Conservation (phyloP, 768 basidiomycete genomes). For the Tremella mesenterica region DNA sequence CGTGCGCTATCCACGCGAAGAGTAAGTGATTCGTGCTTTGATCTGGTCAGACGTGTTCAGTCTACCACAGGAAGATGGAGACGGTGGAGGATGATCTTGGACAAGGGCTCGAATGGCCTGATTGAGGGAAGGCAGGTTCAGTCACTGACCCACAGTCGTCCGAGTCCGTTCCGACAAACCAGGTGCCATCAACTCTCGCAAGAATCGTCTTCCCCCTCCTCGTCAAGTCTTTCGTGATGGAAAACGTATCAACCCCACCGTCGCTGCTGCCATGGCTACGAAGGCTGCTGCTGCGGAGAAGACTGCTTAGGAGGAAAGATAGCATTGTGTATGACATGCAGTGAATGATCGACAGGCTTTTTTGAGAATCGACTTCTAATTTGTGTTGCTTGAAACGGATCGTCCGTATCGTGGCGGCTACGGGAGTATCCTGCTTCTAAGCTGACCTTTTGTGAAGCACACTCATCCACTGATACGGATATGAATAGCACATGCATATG, state of each 20-base stretch:
- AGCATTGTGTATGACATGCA: conserved; percentile 7
- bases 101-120: too few species aligned
- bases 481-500: too few species aligned
- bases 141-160: conserved; percentile 57
- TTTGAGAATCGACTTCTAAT: too few species aligned
- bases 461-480: too few species aligned
- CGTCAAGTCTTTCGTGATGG: conserved; percentile 78
- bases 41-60: not conserved
- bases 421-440: too few species aligned
- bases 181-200: conserved; percentile 55
- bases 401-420: too few species aligned
- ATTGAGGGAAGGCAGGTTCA: too few species aligned
- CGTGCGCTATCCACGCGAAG: conserved; percentile 98
- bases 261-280: conserved; percentile 72
- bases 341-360: too few species aligned
- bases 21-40: conserved; percentile 51
- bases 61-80: not conserved
- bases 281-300: conserved; percentile 40
- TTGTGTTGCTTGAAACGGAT: too few species aligned
- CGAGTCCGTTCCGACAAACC: conserved; percentile 92
- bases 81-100: too few species aligned
- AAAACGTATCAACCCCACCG: conserved; percentile 90
- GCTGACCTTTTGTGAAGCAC: too few species aligned
- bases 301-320: conserved; percentile 8
- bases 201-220: conserved; percentile 91